phyloP scores from a whole-genome alignment of 2,329 filamentous ascomycete genomes.

The Alternaria triticina region DNA sequence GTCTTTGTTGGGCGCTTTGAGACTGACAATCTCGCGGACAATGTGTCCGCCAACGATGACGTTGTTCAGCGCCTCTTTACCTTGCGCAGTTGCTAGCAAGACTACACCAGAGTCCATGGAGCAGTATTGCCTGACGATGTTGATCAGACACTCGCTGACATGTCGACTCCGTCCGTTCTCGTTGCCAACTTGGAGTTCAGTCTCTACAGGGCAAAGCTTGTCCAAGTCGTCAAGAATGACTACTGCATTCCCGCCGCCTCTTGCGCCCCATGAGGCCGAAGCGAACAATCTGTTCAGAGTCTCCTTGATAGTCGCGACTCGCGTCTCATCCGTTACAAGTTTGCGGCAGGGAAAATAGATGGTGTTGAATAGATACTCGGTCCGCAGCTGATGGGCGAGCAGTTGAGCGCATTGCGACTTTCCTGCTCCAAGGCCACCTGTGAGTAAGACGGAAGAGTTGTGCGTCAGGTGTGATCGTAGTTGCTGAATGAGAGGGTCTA shows the following conservation, averaged over 20 bases:
- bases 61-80: constrained; percentile 90
- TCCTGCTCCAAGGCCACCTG: constrained; percentile 86
- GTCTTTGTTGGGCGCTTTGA: constrained; percentile 94
- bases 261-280: constrained; percentile 87
- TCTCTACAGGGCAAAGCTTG: constrained; percentile 89
- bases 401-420: constrained; percentile 83
- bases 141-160: constrained; percentile 85
- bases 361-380: constrained; percentile 77
- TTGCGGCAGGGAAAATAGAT: constrained; percentile 87
- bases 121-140: constrained; percentile 84
- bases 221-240: constrained; percentile 94
- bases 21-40: constrained; percentile 84
- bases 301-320: constrained; percentile 90
- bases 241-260: constrained; percentile 80
- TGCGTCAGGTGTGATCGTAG: constrained; percentile 79
- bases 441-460: constrained; percentile 86
- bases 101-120: constrained; percentile 80
- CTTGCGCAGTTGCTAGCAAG: constrained; percentile 86
- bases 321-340: constrained; percentile 87
- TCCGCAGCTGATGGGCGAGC: constrained; percentile 74
- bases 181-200: constrained; percentile 89
- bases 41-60: constrained; percentile 90
- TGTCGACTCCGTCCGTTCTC: constrained; percentile 93
- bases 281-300: constrained; percentile 84
- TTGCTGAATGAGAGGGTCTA: constrained; percentile 76